Conservation (phyloP, 1,139 yeast genomes). For the Sugiyamaella xylanicola region DNA sequence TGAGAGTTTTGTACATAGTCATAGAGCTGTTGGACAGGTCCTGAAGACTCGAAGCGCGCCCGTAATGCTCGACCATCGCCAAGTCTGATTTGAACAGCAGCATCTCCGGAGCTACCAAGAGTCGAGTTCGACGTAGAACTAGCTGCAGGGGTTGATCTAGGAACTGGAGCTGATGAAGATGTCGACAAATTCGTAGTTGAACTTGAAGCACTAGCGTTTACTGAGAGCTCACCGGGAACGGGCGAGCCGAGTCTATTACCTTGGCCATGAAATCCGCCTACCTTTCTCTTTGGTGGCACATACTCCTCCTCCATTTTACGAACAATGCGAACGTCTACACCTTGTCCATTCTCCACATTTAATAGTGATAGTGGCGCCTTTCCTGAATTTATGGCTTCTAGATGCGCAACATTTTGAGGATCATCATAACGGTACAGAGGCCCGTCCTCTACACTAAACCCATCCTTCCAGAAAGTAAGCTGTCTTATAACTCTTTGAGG, state of each 20-base stretch:
- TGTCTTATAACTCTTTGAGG: constrained; percentile 48
- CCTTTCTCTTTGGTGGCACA: constrained; percentile 65
- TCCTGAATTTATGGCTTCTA: constrained; percentile 83
- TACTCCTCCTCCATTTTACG: constrained; percentile 82
- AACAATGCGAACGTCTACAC: constrained; percentile 90
- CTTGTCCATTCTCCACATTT: constrained; percentile 86
- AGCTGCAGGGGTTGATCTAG: constrained; percentile 26
- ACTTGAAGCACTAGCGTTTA: constrained; percentile 2
- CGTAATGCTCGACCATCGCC: constrained; percentile 77
- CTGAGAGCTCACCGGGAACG: constrained; percentile 63
- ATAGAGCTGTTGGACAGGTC: constrained; percentile 68
- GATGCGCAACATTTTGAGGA: constrained; percentile 74
- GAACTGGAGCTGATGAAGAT: constrained; percentile 34
- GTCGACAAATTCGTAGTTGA: constrained; percentile 33
- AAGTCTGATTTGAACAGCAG: constrained; percentile 78
- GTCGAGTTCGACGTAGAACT: constrained; percentile 23
- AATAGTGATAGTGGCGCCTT: constrained; percentile 88
- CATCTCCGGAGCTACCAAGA: constrained; percentile 55
- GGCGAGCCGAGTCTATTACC: constrained; percentile 95
- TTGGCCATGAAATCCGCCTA: constrained; percentile 74
- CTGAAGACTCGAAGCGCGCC: constrained; percentile 64
- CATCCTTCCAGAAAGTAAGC: constrained; percentile 94
- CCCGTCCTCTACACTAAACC: constrained; percentile 94
- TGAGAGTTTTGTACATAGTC: constrained; percentile 61
- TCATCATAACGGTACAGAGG: constrained; percentile 84